phyloP scores from a whole-genome alignment of 331 rosid species.

The Spiraea crenata region DNA sequence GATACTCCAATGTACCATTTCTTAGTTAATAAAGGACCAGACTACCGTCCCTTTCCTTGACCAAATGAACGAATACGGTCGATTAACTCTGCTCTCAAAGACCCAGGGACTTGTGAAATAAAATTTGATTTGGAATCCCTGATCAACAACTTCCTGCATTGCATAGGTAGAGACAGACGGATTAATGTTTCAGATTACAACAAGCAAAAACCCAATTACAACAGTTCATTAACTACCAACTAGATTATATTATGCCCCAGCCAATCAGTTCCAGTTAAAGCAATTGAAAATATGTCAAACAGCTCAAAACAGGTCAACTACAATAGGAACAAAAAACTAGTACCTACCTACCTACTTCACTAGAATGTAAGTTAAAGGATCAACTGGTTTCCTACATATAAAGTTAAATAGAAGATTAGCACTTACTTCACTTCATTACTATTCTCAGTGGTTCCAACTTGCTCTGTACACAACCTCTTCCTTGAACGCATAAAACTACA shows the following conservation, averaged over 20 bases:
- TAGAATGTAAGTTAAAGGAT: not conserved
- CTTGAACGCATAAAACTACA: constrained; percentile 53
- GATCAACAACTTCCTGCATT: constrained; percentile 65
- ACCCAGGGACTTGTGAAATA: constrained; percentile 63
- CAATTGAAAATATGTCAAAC: not conserved
- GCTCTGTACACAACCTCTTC: constrained; percentile 56
- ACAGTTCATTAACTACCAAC: not conserved
- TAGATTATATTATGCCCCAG: not conserved
- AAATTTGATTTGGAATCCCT: constrained; percentile 51
- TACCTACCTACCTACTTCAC: no score
- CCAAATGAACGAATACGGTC: constrained; percentile 52
- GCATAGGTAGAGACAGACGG: constrained; percentile 5
- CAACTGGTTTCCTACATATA: constrained; percentile 20
- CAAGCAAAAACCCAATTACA: not conserved
- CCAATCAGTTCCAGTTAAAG: not conserved
- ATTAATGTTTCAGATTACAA: not conserved
- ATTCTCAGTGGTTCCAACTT: constrained; percentile 40
- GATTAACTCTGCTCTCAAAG: constrained; percentile 61
- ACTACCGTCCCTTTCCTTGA: constrained; percentile 41
- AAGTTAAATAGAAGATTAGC: constrained; percentile 14
- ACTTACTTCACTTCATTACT: constrained; percentile 54
- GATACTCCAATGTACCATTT: constrained; percentile 27
- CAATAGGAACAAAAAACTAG: no score
- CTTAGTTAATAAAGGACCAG: constrained; percentile 31
- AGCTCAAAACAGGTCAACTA: not conserved